A percentile compares a stretch with the other conserved stretches of the same genome.
phyloP scores from a whole-genome alignment of 768 basidiomycete species.

The Mycena vulgaris region DNA sequence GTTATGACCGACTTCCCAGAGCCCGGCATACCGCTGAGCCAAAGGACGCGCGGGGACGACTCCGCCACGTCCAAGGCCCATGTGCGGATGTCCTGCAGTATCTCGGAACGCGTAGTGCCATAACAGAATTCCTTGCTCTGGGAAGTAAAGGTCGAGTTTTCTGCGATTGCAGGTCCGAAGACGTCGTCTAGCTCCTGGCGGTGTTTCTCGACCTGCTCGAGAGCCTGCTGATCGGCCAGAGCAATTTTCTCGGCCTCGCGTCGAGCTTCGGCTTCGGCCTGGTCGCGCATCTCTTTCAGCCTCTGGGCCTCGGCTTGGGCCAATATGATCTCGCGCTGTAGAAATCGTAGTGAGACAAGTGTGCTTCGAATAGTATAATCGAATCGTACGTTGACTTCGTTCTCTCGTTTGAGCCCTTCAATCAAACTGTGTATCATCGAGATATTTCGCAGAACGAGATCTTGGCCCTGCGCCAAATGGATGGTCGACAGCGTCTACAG shows the following conservation, averaged over 20 bases:
- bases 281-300: background rate
- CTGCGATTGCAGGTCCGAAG: background rate
- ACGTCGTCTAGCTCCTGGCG: background rate
- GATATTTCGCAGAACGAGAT: background rate
- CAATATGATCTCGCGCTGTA: background rate
- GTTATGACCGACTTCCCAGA: constrained; percentile 1
- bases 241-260: background rate
- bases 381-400: background rate
- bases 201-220: background rate
- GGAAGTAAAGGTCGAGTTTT: background rate
- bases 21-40: constrained; percentile 1
- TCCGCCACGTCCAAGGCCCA: background rate
- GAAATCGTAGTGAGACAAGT: background rate
- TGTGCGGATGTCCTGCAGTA: background rate
- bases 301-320: background rate
- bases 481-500: background rate
- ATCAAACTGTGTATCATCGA: background rate
- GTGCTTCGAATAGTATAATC: background rate
- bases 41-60: background rate
- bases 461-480: constrained; percentile 1
- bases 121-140: constrained; percentile 3
- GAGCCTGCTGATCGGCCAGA: background rate
- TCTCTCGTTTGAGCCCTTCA: background rate
- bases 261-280: background rate
- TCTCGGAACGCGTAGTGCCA: background rate